Conservation (phyloP, 129 eudicot genomes). For the carrot (Daucus carota) region DNA sequence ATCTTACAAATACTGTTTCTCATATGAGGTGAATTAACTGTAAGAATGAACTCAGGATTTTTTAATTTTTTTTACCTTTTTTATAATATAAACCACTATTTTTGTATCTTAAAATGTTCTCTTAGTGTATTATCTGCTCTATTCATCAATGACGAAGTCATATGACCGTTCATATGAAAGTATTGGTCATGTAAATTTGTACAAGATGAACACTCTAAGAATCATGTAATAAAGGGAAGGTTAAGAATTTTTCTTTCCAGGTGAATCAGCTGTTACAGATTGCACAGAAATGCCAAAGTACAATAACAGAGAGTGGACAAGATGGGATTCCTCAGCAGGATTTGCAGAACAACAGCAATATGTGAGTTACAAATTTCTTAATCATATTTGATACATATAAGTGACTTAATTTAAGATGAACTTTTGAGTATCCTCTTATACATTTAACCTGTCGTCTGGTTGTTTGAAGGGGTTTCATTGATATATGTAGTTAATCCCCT, state of each 20-base stretch:
- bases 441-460: background rate
- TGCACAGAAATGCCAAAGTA: conserved; percentile 92
- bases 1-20: background rate
- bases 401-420: background rate
- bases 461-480: background rate
- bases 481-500: background rate
- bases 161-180: background rate
- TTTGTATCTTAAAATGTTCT: background rate
- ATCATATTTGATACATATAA: background rate
- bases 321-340: conserved; percentile 89
- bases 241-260: conserved; percentile 24
- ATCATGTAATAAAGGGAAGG: background rate
- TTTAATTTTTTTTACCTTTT: background rate
- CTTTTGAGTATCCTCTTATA: background rate
- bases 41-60: background rate
- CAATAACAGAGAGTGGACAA: conserved; percentile 77
- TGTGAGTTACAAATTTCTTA: conserved; percentile 36
- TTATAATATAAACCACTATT: background rate
- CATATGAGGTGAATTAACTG: background rate
- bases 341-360: conserved; percentile 74
- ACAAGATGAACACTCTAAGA: background rate
- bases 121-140: background rate
- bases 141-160: background rate
- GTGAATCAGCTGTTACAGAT: conserved; percentile 88
- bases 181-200: background rate